Evolutionary conservation across 2,329 filamentous ascomycete species (phyloP).

Genomic region (Zopfia rhizophila): DNA sequence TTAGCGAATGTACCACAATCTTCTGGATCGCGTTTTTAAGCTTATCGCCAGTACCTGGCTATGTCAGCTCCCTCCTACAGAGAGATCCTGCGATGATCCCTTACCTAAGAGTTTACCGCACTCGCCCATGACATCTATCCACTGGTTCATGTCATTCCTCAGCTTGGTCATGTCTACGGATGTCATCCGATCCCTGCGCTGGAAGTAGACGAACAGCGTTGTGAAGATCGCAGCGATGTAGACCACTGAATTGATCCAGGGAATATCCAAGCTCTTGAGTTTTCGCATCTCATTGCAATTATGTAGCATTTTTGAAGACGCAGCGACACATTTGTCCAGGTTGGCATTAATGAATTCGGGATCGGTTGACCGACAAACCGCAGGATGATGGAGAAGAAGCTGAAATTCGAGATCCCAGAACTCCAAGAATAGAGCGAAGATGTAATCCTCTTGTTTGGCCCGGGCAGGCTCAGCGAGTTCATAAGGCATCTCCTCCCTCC

Average conservation of each 20-base stretch:
- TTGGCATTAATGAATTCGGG: slow-evolving; percentile 69
- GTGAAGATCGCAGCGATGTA: slow-evolving; percentile 80
- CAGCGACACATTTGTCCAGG: slow-evolving; percentile 70
- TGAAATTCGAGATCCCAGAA: slow-evolving; percentile 61
- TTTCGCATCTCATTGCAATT: slow-evolving; percentile 69
- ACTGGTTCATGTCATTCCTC: slow-evolving; percentile 73
- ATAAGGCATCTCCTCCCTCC: slow-evolving; percentile 71
- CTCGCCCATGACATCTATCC: slow-evolving; percentile 75
- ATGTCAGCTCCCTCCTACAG: slow-evolving; percentile 5
- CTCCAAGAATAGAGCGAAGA: slow-evolving; percentile 61
- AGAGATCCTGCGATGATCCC: slow-evolving; percentile 36
- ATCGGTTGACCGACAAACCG: slow-evolving; percentile 61
- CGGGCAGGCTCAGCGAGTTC: slow-evolving; percentile 64
- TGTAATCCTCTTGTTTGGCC: slow-evolving; percentile 58
- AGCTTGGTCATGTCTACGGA: slow-evolving; percentile 69
- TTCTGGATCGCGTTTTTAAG: slow-evolving; percentile 60
- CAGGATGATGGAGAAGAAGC: slow-evolving; percentile 64
- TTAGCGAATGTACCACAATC: slow-evolving; percentile 61
- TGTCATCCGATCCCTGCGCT: slow-evolving; percentile 70
- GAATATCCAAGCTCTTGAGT: slow-evolving; percentile 77
- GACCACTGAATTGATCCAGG: slow-evolving; percentile 79
- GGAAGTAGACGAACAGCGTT: slow-evolving; percentile 74
- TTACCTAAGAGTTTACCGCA: slow-evolving; percentile 74
- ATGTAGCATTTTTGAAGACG: slow-evolving; percentile 71
- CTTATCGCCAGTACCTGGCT: slow-evolving; percentile 58